These are phyloP conservation scores for Pilasporangium apinafurcum DNA, from an alignment of 352 stramenopile species.

Conservation along the genomic window DNA sequence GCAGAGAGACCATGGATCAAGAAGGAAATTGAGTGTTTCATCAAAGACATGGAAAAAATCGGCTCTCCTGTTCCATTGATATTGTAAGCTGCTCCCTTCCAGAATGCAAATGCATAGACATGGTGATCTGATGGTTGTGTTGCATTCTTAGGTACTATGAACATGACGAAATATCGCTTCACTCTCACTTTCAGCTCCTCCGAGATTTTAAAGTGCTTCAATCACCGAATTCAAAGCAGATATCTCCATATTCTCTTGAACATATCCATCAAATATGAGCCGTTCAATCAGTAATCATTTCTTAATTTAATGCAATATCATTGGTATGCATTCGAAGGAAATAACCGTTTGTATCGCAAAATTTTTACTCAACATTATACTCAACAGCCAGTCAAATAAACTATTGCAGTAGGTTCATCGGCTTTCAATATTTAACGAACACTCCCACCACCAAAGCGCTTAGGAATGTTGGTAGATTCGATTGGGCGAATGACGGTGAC, in stretches of 20 bases:
- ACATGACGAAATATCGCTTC: slow-evolving; percentile 18
- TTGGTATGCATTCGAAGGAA: neutral
- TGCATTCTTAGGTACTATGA: slow-evolving; percentile 23
- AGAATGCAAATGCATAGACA: neutral
- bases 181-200: slow-evolving; percentile 33
- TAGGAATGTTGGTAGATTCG: too few species aligned
- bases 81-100: slow-evolving; percentile 17
- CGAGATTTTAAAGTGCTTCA: slow-evolving; percentile 23
- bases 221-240: slow-evolving; percentile 6
- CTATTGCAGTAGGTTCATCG: too few species aligned
- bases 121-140: neutral
- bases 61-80: slow-evolving; percentile 27
- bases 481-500: too few species aligned
- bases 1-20: slow-evolving; percentile 46
- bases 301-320: neutral
- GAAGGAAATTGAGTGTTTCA: slow-evolving; percentile 35
- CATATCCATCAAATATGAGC: neutral
- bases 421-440: too few species aligned
- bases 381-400: too few species aligned
- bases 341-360: neutral
- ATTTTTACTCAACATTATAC: neutral
- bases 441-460: too few species aligned
- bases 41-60: slow-evolving; percentile 23
- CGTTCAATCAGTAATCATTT: neutral
- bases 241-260: neutral